Conservation (phyloP, 345 rosid species). For the Ricinus communis region DNA sequence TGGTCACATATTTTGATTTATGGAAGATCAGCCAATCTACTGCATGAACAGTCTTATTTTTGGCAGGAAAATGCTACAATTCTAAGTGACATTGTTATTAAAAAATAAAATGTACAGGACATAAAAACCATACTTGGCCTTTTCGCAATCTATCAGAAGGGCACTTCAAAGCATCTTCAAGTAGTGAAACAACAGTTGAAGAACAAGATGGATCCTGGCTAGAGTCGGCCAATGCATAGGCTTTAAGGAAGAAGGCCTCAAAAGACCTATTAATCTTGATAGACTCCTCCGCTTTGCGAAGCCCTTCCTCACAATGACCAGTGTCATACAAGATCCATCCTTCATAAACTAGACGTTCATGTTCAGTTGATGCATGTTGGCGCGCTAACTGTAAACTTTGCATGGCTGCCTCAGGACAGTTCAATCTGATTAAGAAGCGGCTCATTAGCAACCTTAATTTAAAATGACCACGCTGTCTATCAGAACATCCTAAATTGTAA, state of each 20-base stretch:
- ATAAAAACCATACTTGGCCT: constrained; percentile 73
- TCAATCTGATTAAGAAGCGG: constrained; percentile 57
- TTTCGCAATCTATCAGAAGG: constrained; percentile 97
- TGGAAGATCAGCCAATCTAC: background rate
- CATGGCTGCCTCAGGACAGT: constrained; percentile 97
- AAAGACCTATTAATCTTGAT: constrained; percentile 78
- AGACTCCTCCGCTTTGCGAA: constrained; percentile 86
- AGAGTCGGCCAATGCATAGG: constrained; percentile 97
- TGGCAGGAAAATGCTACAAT: background rate
- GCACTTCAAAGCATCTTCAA: constrained; percentile 88
- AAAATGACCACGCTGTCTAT: constrained; percentile 6
- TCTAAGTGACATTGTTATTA: constrained; percentile 5
- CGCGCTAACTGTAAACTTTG: constrained; percentile 91
- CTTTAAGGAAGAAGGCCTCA: constrained; percentile 98
- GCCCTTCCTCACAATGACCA: constrained; percentile 93
- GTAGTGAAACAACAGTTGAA: constrained; percentile 81
- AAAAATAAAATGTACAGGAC: constrained; percentile 10
- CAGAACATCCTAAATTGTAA: constrained; percentile 8
- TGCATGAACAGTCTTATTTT: background rate
- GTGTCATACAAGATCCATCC: constrained; percentile 99
- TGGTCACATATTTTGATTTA: too few species aligned
- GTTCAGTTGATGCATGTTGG: constrained; percentile 78
- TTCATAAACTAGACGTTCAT: constrained; percentile 89
- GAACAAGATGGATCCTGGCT: constrained; percentile 78
- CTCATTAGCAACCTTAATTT: background rate